phyloP scores from a whole-genome alignment of 1,284 basidiomycete species.

The Leccinum laetum region DNA sequence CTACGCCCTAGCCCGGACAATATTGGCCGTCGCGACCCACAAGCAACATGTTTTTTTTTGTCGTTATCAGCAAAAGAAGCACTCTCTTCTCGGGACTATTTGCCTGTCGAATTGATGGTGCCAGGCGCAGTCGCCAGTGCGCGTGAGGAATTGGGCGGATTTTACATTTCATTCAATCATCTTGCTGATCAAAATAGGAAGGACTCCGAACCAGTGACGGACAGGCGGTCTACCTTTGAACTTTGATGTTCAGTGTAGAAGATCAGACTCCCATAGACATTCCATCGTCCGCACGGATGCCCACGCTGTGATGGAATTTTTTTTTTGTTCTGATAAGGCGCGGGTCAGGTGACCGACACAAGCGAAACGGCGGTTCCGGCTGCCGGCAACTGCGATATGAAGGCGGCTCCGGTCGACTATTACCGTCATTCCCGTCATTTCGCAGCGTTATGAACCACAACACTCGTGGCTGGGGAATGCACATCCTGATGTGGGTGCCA shows the following conservation, averaged over 20 bases:
- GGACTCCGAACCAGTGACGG: neutral
- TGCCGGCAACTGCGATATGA: slow-evolving; percentile 14
- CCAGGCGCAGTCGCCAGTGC: neutral
- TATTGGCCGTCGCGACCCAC: slow-evolving; percentile 1
- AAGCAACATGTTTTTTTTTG: neutral
- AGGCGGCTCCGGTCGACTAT: slow-evolving; percentile 16
- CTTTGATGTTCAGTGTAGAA: slow-evolving; percentile 3
- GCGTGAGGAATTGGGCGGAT: neutral
- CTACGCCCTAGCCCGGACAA: neutral
- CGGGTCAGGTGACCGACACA: neutral
- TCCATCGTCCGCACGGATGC: neutral
- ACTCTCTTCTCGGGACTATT: neutral
- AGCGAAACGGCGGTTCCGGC: slow-evolving; percentile 5
- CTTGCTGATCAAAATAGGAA: neutral
- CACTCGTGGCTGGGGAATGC: too few relatives aligned
- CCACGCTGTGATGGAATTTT: neutral
- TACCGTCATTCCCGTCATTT: neutral
- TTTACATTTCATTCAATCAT: neutral
- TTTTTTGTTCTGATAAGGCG: neutral
- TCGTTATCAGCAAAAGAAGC: neutral
- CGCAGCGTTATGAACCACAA: too few relatives aligned
- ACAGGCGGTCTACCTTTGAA: neutral
- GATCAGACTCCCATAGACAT: neutral
- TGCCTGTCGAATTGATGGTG: neutral
- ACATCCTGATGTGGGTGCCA: too few relatives aligned